Conservation (phyloP, 768 basidiomycete genomes). For the Termitomyces titanicus region DNA sequence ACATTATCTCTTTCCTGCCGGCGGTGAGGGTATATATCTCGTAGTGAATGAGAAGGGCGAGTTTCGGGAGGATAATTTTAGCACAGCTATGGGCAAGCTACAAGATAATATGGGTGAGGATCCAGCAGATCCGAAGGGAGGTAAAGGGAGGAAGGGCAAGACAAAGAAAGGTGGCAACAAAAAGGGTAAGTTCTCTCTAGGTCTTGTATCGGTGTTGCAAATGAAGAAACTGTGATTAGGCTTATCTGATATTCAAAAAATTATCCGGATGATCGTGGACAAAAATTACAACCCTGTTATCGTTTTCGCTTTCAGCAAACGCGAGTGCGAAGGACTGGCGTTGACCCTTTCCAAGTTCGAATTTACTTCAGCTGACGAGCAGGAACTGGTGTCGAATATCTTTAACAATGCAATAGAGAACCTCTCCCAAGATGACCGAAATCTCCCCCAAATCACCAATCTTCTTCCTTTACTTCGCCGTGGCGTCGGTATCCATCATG, state of each 20-base stretch:
- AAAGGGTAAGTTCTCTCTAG: slow-evolving; percentile 57
- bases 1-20: slow-evolving; percentile 96
- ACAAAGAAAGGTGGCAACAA: slow-evolving; percentile 89
- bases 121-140: slow-evolving; percentile 81
- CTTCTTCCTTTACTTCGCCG: slow-evolving; percentile 90
- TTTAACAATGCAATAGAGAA: slow-evolving; percentile 95
- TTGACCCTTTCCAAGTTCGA: slow-evolving; percentile 93
- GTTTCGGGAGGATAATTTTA: slow-evolving; percentile 96
- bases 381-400: slow-evolving; percentile 79
- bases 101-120: slow-evolving; percentile 85
- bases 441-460: slow-evolving; percentile 90
- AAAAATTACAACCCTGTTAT: slow-evolving; percentile 99
- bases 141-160: slow-evolving; percentile 90
- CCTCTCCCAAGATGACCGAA: slow-evolving; percentile 80
- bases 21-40: slow-evolving; percentile 94
- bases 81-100: slow-evolving; percentile 94
- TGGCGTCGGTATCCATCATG: slow-evolving; percentile 98
- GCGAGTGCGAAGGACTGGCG: slow-evolving; percentile 94
- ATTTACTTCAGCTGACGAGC: slow-evolving; percentile 91
- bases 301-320: slow-evolving; percentile 96
- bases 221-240: slow-evolving; percentile 38
- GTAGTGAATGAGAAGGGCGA: slow-evolving; percentile 99
- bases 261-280: slow-evolving; percentile 96
- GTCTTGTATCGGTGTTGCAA: background rate
- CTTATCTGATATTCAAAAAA: slow-evolving; percentile 92